These are phyloP conservation scores for Suhomyces sp. DNA, from an alignment of 805 yeast species.

Conservation along the genomic window DNA sequence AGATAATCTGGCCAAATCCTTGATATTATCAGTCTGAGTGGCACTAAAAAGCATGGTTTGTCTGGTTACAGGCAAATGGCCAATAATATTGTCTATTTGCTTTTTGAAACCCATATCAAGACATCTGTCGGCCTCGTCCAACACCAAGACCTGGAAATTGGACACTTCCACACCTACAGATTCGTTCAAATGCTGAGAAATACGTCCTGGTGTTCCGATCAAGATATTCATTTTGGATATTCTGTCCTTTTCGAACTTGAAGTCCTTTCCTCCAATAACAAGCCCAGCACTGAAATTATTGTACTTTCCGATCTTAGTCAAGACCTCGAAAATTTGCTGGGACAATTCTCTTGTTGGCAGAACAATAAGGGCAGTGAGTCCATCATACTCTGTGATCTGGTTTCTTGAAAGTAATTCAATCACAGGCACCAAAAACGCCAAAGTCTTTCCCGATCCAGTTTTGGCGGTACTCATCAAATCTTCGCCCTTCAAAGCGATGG, in stretches of 20 bases:
- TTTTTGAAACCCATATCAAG: slow-evolving; percentile 90
- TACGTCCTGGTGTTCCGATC: slow-evolving; percentile 90
- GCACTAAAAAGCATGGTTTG: slow-evolving; percentile 88
- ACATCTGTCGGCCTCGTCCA: slow-evolving; percentile 92
- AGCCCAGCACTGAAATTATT: slow-evolving; percentile 83
- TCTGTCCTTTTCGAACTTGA: slow-evolving; percentile 76
- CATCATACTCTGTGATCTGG: slow-evolving; percentile 80
- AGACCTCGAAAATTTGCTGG: slow-evolving; percentile 84
- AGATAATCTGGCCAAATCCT: slow-evolving; percentile 79
- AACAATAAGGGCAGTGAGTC: slow-evolving; percentile 84
- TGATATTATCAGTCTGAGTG: slow-evolving; percentile 80
- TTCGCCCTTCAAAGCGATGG: slow-evolving; percentile 68
- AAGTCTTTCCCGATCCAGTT: slow-evolving; percentile 89
- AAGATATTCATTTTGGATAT: slow-evolving; percentile 75
- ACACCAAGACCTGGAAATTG: slow-evolving; percentile 72
- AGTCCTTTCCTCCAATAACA: slow-evolving; percentile 92
- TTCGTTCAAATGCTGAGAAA: slow-evolving; percentile 88
- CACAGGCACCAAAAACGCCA: slow-evolving; percentile 82
- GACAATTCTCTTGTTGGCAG: slow-evolving; percentile 93
- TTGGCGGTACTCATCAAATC: slow-evolving; percentile 87
- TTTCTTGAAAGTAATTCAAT: slow-evolving; percentile 67
- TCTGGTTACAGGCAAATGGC: slow-evolving; percentile 73
- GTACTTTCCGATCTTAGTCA: slow-evolving; percentile 74
- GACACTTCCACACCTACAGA: slow-evolving; percentile 74
- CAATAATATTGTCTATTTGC: slow-evolving; percentile 76